Evolutionary conservation across 768 basidiomycete species (phyloP).

Genomic region (Pulveroboletus frians): DNA sequence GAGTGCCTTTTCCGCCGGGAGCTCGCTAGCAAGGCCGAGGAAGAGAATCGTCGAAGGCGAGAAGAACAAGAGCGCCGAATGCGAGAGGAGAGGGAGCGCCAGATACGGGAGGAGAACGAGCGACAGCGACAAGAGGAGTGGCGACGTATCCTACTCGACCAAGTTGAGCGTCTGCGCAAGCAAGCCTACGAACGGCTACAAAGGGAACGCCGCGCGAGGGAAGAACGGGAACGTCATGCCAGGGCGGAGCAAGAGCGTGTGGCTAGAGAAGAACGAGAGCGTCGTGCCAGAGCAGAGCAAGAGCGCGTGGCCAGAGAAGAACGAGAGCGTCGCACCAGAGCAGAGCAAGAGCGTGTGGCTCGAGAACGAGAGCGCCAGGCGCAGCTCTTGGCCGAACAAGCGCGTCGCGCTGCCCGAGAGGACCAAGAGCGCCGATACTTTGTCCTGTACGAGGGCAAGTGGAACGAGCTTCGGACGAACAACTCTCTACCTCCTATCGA

Average conservation of each 20-base stretch:
- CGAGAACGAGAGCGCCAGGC: slow-evolving; percentile 20
- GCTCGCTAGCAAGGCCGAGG: slow-evolving; percentile 9
- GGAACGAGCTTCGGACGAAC: slow-evolving; percentile 31
- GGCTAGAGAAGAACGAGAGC: slow-evolving; percentile 18
- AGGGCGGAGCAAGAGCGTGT: slow-evolving; percentile 14
- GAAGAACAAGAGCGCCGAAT: slow-evolving; percentile 11
- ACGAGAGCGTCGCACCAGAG: slow-evolving; percentile 14
- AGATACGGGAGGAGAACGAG: slow-evolving; percentile 9
- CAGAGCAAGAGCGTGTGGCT: slow-evolving; percentile 12
- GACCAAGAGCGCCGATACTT: slow-evolving; percentile 13
- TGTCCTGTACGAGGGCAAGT: slow-evolving; percentile 32
- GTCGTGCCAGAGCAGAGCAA: slow-evolving; percentile 7
- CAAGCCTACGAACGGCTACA: slow-evolving; percentile 5
- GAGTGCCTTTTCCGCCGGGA: slow-evolving; percentile 10
- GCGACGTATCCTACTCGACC: slow-evolving; percentile 11
- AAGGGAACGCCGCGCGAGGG: slow-evolving; percentile 13
- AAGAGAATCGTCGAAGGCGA: slow-evolving; percentile 8
- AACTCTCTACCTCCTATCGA: slow-evolving; percentile 16
- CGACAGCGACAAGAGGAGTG: slow-evolving; percentile 10
- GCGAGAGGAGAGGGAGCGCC: slow-evolving; percentile 1
- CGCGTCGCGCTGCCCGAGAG: slow-evolving; percentile 5
- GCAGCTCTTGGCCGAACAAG: slow-evolving; percentile 19
- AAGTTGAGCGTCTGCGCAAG: slow-evolving; percentile 8
- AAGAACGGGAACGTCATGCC: slow-evolving; percentile 15
- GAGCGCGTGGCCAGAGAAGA: slow-evolving; percentile 18